Conservation (phyloP, 805 yeast species). For the Blastobotrys parvus region DNA sequence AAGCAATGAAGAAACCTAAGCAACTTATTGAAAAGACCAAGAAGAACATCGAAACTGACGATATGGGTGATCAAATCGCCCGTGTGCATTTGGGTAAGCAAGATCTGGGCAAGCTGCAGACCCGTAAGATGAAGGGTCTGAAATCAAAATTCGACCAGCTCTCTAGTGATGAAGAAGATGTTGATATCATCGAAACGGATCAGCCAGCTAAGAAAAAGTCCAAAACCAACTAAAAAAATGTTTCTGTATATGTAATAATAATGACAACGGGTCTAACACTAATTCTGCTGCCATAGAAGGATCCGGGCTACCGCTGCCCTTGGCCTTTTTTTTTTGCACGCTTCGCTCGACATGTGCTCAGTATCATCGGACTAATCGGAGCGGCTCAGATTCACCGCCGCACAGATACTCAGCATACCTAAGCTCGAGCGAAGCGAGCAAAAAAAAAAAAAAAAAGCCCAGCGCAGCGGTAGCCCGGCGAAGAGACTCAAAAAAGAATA, state of each 20-base stretch:
- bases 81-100: conserved; percentile 94
- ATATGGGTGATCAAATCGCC: conserved; percentile 94
- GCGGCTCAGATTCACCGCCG: too few species aligned
- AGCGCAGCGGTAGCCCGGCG: neutral
- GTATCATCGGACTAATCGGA: too few species aligned
- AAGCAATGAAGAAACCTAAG: conserved; percentile 72
- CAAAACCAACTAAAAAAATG: too few species aligned
- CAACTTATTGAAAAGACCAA: conserved; percentile 72
- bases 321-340: too few species aligned
- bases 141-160: conserved; percentile 77
- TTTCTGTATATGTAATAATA: too few species aligned
- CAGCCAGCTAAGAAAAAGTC: conserved; percentile 12
- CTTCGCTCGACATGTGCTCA: too few species aligned
- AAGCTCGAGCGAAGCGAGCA: too few species aligned
- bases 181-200: conserved; percentile 9
- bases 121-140: conserved; percentile 97
- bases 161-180: conserved; percentile 40
- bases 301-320: too few species aligned
- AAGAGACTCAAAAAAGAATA: neutral
- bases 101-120: conserved; percentile 82
- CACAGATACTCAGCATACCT: too few species aligned
- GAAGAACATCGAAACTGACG: conserved; percentile 83
- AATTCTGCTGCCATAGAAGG: too few species aligned
- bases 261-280: too few species aligned
- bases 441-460: too few species aligned